A percentile compares a stretch with the other conserved stretches of the same genome.
phyloP scores from a whole-genome alignment of 1,139 yeast species.

The Diutina ranongensis region DNA sequence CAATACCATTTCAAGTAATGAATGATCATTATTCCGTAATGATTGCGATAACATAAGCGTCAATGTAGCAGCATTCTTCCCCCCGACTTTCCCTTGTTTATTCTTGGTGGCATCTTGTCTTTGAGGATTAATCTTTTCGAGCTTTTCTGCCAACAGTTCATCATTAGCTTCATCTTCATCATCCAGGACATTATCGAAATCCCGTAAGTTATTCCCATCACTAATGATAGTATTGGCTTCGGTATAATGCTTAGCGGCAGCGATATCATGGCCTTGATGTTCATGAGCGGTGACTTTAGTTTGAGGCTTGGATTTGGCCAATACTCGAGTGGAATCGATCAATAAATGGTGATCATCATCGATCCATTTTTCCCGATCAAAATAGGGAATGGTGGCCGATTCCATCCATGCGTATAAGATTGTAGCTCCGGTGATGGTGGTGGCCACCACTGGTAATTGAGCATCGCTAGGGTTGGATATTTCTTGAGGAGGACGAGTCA shows the following conservation, averaged over 20 bases:
- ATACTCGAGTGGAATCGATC: slow-evolving; percentile 16
- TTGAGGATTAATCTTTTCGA: slow-evolving; percentile 24
- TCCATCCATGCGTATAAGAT: slow-evolving; percentile 62
- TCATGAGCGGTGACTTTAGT: slow-evolving; percentile 25
- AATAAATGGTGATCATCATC: slow-evolving; percentile 17
- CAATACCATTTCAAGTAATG: slow-evolving; percentile 70
- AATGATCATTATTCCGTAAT: slow-evolving; percentile 57
- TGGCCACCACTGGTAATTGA: slow-evolving; percentile 29
- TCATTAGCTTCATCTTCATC: slow-evolving; percentile 24
- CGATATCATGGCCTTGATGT: slow-evolving; percentile 52
- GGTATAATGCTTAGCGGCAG: slow-evolving; percentile 56
- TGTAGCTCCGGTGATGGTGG: slow-evolving; percentile 19
- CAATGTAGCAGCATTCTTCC: slow-evolving; percentile 48
- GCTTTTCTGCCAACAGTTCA: slow-evolving; percentile 53
- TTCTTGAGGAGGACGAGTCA: slow-evolving; percentile 33
- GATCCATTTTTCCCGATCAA: slow-evolving; percentile 49
- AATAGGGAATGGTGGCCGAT: slow-evolving; percentile 50
- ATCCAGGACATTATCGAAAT: slow-evolving; percentile 32
- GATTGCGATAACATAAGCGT: slow-evolving; percentile 63
- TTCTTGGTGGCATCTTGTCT: slow-evolving; percentile 10
- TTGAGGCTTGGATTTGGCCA: slow-evolving; percentile 31
- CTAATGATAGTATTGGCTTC: slow-evolving; percentile 60
- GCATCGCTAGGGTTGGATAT: slow-evolving; percentile 22
- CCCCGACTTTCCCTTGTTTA: slow-evolving; percentile 16
- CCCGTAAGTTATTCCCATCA: slow-evolving; percentile 50